Evolutionary conservation across 306 rosid species (phyloP).

Genomic region (Castanea crenata): DNA sequence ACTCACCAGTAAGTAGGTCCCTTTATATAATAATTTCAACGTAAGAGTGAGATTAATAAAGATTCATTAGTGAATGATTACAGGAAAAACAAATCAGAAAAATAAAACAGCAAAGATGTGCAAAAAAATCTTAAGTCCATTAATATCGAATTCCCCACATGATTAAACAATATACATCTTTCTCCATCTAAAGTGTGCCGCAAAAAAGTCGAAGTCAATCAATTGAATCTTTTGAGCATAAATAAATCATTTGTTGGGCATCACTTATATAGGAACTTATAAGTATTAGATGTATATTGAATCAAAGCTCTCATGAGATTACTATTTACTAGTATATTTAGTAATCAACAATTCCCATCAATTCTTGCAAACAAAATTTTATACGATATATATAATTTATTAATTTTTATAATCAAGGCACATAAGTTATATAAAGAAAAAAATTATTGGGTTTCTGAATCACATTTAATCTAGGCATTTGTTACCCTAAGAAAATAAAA

Average conservation of each 20-base stretch:
- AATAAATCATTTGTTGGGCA: too few relatives aligned
- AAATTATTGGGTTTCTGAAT: too few relatives aligned
- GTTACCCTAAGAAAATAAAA: too few relatives aligned
- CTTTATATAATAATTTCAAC: constrained; percentile 51
- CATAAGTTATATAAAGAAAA: too few relatives aligned
- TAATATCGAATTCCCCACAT: neutral
- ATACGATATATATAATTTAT: too few relatives aligned
- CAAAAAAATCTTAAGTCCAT: neutral
- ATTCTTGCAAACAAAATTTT: neutral
- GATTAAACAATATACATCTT: neutral
- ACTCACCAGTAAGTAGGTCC: constrained; percentile 73
- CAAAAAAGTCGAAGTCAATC: neutral
- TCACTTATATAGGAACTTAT: neutral
- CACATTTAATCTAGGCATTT: too few relatives aligned
- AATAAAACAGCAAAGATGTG: neutral
- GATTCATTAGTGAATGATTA: neutral
- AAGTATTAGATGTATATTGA: neutral
- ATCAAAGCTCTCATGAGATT: too few relatives aligned
- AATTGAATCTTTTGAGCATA: too few relatives aligned
- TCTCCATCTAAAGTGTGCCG: neutral
- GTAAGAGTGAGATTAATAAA: constrained; percentile 1
- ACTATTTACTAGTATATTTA: neutral
- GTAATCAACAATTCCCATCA: neutral
- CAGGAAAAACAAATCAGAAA: neutral
- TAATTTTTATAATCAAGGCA: too few relatives aligned